Conservation (phyloP, 495 filamentous ascomycete species). For the Arthonia radiata region DNA sequence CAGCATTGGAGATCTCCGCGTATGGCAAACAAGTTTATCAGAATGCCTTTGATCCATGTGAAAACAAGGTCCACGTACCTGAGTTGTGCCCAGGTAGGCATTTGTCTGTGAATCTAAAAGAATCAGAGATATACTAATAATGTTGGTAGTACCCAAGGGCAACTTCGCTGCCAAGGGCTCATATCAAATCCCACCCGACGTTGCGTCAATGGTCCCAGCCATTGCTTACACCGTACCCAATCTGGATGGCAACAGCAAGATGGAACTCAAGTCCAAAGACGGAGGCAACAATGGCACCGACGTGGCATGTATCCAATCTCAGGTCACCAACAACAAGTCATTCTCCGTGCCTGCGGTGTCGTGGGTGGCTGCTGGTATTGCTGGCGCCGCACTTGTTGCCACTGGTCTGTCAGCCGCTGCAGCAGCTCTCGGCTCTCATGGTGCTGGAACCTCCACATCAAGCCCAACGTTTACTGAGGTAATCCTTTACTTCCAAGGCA, state of each 20-base stretch:
- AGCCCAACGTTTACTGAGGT: slow-evolving; percentile 76
- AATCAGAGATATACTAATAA: no score
- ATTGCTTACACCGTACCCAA: slow-evolving; percentile 87
- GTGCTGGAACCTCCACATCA: slow-evolving; percentile 26
- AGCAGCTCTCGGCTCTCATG: slow-evolving; percentile 32
- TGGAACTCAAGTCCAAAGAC: slow-evolving; percentile 42
- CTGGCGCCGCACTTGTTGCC: slow-evolving; percentile 58
- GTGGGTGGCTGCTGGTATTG: slow-evolving; percentile 66
- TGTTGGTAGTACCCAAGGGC: slow-evolving; percentile 38
- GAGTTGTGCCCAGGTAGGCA: slow-evolving; percentile 69
- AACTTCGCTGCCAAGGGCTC: slow-evolving; percentile 45
- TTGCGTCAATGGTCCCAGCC: slow-evolving; percentile 50
- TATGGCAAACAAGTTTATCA: slow-evolving; percentile 68
- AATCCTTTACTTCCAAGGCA: slow-evolving; percentile 72
- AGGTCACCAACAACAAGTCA: slow-evolving; percentile 71
- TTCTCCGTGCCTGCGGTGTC: slow-evolving; percentile 47
- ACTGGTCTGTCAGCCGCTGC: slow-evolving; percentile 42
- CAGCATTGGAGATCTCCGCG: slow-evolving; percentile 51
- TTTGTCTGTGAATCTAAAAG: no score
- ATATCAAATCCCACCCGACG: slow-evolving; percentile 41
- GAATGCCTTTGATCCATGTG: slow-evolving; percentile 65
- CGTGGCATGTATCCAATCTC: slow-evolving; percentile 63
- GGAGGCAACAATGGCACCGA: slow-evolving; percentile 25
- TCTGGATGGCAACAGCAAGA: slow-evolving; percentile 62
- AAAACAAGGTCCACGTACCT: slow-evolving; percentile 31